phyloP scores from a whole-genome alignment of 1,284 basidiomycete species.

The Porogramme epimiltina region DNA sequence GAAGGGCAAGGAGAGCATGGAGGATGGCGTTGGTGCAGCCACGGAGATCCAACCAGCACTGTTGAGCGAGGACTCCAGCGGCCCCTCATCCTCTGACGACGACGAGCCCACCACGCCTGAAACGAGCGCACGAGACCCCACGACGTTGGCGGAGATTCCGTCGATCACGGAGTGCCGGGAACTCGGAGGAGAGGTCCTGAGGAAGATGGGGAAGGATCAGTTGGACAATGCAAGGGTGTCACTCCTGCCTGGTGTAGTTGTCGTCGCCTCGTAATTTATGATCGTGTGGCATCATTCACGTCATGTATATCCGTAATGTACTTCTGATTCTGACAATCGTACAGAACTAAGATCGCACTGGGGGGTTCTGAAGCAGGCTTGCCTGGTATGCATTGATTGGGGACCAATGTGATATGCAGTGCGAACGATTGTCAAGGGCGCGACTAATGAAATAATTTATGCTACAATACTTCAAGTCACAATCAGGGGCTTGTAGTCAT shows the following conservation, averaged over 20 bases:
- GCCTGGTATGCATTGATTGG: neutral
- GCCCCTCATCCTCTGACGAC: constrained; percentile 9
- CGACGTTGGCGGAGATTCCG: constrained; percentile 17
- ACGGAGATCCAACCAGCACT: too few relatives aligned
- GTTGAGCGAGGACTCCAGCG: neutral
- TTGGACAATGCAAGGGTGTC: too few relatives aligned
- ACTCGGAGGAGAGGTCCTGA: constrained; percentile 10
- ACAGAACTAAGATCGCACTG: too few relatives aligned
- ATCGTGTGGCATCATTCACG: too few relatives aligned
- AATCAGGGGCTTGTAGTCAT: neutral
- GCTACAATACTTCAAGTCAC: constrained; percentile 20
- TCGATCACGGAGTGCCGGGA: constrained; percentile 14
- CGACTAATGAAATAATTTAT: constrained; percentile 17
- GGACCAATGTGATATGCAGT: constrained; percentile 2
- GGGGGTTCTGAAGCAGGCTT: too few relatives aligned
- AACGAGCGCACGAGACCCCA: constrained; percentile 16
- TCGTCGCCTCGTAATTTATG: too few relatives aligned
- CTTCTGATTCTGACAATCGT: too few relatives aligned
- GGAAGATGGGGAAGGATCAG: neutral
- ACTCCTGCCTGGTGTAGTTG: too few relatives aligned
- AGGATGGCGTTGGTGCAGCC: too few relatives aligned
- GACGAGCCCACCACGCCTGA: constrained; percentile 21
- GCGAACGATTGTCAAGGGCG: neutral
- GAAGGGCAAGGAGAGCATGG: too few relatives aligned
- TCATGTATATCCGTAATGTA: too few relatives aligned